Percentiles rank a stretch among this genome's conserved stretches.
Conservation (phyloP, 2,329 filamentous ascomycete genomes). For the Paracoccidioides lutzii region DNA sequence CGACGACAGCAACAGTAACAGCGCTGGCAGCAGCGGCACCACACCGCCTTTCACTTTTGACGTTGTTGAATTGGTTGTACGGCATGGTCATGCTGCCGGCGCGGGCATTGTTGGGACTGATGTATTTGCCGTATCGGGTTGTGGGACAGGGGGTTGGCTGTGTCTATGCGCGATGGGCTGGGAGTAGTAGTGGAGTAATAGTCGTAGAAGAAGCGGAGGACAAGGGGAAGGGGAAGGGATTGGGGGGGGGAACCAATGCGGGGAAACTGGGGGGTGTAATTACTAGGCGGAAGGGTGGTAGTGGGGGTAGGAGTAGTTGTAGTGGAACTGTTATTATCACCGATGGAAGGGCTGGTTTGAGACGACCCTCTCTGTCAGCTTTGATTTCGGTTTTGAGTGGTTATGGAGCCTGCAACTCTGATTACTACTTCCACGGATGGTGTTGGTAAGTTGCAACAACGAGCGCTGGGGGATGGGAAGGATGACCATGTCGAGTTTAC, state of each 20-base stretch:
- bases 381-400: neutral
- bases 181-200: neutral
- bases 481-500: neutral
- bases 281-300: no score
- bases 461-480: neutral
- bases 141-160: neutral
- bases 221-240: neutral
- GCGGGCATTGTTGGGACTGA: conserved; percentile 14
- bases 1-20: conserved; percentile 6
- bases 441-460: neutral
- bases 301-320: neutral
- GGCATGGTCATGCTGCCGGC: conserved; percentile 25
- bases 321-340: neutral
- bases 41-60: conserved; percentile 16
- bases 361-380: neutral
- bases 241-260: neutral
- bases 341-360: neutral
- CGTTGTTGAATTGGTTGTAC: conserved; percentile 26
- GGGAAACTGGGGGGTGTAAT: neutral
- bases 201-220: neutral
- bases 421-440: neutral
- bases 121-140: neutral
- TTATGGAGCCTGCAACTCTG: neutral
- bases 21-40: conserved; percentile 4
- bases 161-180: neutral